A percentile compares a stretch with the other conserved stretches of the same genome.
phyloP scores from a whole-genome alignment of 2,329 filamentous ascomycete genomes.

The Botrytis fabae region DNA sequence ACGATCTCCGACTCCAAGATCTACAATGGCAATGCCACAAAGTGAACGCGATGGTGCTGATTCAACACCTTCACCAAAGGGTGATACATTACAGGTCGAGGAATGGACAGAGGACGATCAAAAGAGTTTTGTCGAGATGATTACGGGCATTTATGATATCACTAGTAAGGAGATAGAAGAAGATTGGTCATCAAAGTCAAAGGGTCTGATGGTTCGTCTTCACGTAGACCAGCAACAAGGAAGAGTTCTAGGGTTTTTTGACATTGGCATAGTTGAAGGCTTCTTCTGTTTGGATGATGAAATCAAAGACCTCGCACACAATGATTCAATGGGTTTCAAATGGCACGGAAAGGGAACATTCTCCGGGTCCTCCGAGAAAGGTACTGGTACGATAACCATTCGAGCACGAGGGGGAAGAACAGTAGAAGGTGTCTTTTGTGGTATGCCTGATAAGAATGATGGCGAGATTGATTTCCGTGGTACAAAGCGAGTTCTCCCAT shows the following conservation, averaged over 20 bases:
- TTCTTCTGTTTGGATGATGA: not conserved
- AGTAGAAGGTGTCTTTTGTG: not conserved
- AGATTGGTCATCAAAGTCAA: not conserved
- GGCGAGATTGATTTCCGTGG: constrained; percentile 5
- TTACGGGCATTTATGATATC: constrained; percentile 10
- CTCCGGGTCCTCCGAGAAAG: not conserved
- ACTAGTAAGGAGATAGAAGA: constrained; percentile 16
- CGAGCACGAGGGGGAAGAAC: constrained; percentile 1
- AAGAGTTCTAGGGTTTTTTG: not conserved
- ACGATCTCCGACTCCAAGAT: constrained; percentile 6
- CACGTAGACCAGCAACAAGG: constrained; percentile 9
- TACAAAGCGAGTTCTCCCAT: not conserved
- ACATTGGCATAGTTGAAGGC: constrained; percentile 7
- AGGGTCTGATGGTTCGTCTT: constrained; percentile 2
- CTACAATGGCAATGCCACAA: not conserved
- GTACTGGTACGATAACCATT: not conserved
- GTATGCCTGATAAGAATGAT: constrained; percentile 16
- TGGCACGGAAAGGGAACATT: constrained; percentile 7
- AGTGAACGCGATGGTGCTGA: not conserved
- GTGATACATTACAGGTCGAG: too few species aligned
- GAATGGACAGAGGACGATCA: constrained; percentile 8
- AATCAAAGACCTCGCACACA: not conserved
- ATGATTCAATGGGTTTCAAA: not conserved
- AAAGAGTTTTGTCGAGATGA: not conserved
- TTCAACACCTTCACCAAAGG: not conserved